phyloP scores from a whole-genome alignment of 1,284 basidiomycete species.

The Marasmius tenuissimus region DNA sequence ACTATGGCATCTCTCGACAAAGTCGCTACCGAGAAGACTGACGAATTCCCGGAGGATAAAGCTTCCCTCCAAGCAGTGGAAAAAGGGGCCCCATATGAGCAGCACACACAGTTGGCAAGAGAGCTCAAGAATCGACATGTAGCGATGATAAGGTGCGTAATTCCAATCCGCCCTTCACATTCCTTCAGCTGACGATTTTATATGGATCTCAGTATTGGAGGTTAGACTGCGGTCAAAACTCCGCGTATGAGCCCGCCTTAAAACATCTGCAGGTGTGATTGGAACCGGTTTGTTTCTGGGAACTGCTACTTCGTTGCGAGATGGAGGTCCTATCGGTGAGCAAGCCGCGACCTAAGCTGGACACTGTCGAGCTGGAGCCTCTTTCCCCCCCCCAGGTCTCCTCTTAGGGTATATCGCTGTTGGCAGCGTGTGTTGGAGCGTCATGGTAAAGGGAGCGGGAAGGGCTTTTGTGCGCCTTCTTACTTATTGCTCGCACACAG shows the following conservation, averaged over 20 bases:
- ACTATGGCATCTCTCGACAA: too few relatives aligned
- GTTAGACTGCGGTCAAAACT: conserved; percentile 5
- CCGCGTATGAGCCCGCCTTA: too few relatives aligned
- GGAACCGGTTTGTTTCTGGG: conserved; percentile 60
- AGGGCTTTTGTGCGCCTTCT: conserved; percentile 21
- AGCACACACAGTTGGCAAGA: conserved; percentile 22
- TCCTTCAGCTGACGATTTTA: too few relatives aligned
- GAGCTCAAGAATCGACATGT: conserved; percentile 69
- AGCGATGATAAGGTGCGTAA: conserved; percentile 64
- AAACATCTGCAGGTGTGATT: conserved; percentile 51
- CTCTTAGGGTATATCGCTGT: conserved; percentile 62
- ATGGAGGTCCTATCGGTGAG: conserved; percentile 57
- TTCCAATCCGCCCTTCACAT: too few relatives aligned
- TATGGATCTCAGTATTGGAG: conserved; percentile 46
- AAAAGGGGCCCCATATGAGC: background rate
- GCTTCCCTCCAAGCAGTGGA: too few relatives aligned
- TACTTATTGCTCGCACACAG: conserved; percentile 26
- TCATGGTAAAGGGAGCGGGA: conserved; percentile 28
- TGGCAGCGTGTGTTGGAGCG: conserved; percentile 46
- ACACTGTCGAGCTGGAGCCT: background rate
- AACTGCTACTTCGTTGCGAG: conserved; percentile 52
- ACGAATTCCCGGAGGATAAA: too few relatives aligned
- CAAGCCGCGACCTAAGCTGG: background rate
- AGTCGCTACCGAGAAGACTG: too few relatives aligned
- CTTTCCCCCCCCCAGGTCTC: conserved; percentile 41